phyloP scores from a whole-genome alignment of 441 rosid genomes.

The Biscutella laevigata region DNA sequence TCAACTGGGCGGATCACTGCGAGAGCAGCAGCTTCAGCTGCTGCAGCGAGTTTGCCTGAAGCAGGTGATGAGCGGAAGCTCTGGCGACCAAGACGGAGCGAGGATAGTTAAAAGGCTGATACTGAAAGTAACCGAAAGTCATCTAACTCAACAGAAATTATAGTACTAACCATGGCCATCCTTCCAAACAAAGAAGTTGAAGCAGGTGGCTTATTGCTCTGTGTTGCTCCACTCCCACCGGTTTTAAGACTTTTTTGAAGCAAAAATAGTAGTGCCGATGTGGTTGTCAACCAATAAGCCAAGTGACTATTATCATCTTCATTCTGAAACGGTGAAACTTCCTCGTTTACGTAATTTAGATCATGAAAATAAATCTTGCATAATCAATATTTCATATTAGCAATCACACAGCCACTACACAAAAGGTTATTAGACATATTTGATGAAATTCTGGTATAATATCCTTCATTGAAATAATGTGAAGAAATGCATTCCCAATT shows the following conservation, averaged over 20 bases:
- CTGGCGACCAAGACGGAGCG: conserved; percentile 32
- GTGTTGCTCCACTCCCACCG: conserved; percentile 54
- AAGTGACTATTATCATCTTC: conserved; percentile 82
- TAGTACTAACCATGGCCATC: conserved; percentile 66
- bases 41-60: conserved; percentile 64
- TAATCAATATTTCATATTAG: neutral
- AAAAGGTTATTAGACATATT: neutral
- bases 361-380: neutral
- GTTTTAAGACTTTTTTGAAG: conserved; percentile 78
- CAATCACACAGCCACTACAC: neutral
- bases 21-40: conserved; percentile 63
- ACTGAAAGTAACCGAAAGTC: neutral
- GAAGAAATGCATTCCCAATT: conserved; percentile 12
- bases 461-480: conserved; percentile 6
- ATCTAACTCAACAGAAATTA: neutral
- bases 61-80: conserved; percentile 88
- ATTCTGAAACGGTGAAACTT: conserved; percentile 40
- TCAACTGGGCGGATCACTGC: conserved; percentile 80
- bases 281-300: conserved; percentile 95
- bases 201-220: conserved; percentile 57
- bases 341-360: neutral
- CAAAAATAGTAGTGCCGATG: conserved; percentile 81
- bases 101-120: conserved; percentile 1
- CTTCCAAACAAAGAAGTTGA: conserved; percentile 87
- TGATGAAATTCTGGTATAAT: too few species aligned